phyloP scores from a whole-genome alignment of 306 rosid genomes.

The Vigna unguiculata region DNA sequence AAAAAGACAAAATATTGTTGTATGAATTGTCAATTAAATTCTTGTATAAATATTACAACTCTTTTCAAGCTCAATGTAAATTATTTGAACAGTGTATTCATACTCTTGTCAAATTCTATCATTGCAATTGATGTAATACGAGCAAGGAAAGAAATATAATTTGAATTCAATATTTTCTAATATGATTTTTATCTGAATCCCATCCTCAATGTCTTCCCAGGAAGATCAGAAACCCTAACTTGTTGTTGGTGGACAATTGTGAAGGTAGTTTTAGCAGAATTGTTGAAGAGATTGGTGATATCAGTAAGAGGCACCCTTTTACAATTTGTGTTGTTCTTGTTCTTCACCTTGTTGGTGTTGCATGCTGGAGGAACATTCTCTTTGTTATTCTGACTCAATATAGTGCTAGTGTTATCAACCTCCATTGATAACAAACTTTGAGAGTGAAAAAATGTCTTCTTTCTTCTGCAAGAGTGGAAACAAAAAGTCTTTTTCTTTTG shows the following conservation, averaged over 20 bases:
- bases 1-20: too few species aligned
- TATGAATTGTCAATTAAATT: too few species aligned
- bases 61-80: too few species aligned
- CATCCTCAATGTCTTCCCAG: conserved; percentile 8
- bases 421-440: background rate
- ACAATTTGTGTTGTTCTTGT: background rate
- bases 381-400: background rate
- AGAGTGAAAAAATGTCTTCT: too few species aligned
- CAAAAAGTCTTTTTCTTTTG: too few species aligned
- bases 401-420: too few species aligned
- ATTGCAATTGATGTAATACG: background rate
- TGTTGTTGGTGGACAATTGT: too few species aligned
- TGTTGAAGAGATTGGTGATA: background rate
- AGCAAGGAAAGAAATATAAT: background rate
- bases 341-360: background rate
- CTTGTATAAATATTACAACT: too few species aligned
- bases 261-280: background rate
- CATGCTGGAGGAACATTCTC: background rate
- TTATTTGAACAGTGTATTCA: too few species aligned
- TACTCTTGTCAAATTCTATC: background rate
- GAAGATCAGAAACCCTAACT: background rate
- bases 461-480: too few species aligned
- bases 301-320: conserved; percentile 3
- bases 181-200: conserved; percentile 40
- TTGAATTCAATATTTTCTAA: background rate